These are phyloP conservation scores for Elaeis guineensis DNA, from an alignment of 176 grass and related monocot genomes.

Conservation along the genomic window DNA sequence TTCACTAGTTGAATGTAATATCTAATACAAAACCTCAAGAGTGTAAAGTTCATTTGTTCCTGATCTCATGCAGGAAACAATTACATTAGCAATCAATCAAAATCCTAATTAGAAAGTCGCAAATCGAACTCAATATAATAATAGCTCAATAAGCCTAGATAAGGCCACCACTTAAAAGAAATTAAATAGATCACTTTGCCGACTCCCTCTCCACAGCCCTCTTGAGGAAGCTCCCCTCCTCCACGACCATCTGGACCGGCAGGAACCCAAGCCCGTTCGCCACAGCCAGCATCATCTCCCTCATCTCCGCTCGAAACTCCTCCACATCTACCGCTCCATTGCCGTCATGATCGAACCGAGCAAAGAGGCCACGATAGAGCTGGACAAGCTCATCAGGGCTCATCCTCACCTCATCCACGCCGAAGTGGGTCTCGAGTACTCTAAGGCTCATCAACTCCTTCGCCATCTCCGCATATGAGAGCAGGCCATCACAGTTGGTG, in stretches of 20 bases:
- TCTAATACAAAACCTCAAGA: no score
- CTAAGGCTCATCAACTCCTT: slow-evolving; percentile 49
- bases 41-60: no score
- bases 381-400: slow-evolving; percentile 25
- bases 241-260: slow-evolving; percentile 65
- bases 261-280: slow-evolving; percentile 51
- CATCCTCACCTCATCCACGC: slow-evolving; percentile 25
- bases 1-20: no score
- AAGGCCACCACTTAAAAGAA: background rate
- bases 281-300: slow-evolving; percentile 81
- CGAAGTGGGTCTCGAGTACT: slow-evolving; percentile 45
- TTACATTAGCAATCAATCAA: no score
- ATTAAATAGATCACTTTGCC: slow-evolving; percentile 3
- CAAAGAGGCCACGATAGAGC: slow-evolving; percentile 42
- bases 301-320: slow-evolving; percentile 78
- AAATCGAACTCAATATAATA: no score
- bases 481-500: slow-evolving; percentile 43
- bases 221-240: slow-evolving; percentile 69
- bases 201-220: slow-evolving; percentile 47
- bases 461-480: slow-evolving; percentile 58
- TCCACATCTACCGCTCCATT: slow-evolving; percentile 43
- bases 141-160: no score
- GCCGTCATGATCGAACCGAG: slow-evolving; percentile 60
- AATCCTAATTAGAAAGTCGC: no score
- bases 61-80: no score